Percentiles rank a stretch among this genome's conserved stretches.
Conservation (phyloP, 805 yeast genomes). For the Saccharomycopsis lassenensis region DNA sequence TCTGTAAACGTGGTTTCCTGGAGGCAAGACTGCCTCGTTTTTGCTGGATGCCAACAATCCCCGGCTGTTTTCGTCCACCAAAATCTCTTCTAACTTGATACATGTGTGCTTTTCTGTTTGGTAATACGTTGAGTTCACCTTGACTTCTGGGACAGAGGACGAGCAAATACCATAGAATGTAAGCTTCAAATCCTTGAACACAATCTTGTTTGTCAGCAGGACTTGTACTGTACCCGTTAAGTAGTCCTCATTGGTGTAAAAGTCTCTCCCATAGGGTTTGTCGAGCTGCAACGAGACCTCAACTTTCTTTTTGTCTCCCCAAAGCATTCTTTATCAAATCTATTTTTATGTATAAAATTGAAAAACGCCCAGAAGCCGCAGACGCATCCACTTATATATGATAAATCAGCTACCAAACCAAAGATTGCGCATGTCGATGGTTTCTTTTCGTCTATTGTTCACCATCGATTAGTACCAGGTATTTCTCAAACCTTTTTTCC, state of each 20-base stretch:
- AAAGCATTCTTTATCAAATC: not conserved
- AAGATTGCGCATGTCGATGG: not conserved
- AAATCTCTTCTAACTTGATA: conserved; percentile 5
- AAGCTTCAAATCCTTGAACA: conserved; percentile 3
- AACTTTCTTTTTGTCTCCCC: conserved; percentile 3
- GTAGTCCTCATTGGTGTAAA: conserved; percentile 12
- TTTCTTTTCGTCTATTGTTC: no score
- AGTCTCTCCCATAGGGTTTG: conserved; percentile 8
- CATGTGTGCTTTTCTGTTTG: conserved; percentile 7
- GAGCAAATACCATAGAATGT: conserved; percentile 7
- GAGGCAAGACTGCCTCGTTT: not conserved
- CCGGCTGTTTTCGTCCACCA: conserved; percentile 1
- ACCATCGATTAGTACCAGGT: no score
- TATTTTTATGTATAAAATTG: no score
- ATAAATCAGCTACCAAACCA: not conserved
- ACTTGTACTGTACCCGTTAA: conserved; percentile 8
- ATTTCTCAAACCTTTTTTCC: no score
- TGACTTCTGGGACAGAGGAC: conserved; percentile 3
- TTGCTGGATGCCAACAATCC: not conserved
- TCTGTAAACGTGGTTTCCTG: conserved; percentile 5
- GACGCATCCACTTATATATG: no score
- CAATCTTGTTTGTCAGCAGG: not conserved
- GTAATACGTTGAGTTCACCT: conserved; percentile 2
- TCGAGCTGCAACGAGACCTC: not conserved
- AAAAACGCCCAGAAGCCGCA: not conserved